Conservation (phyloP, 2,329 filamentous ascomycete species). For the Talaromyces atroroseus region DNA sequence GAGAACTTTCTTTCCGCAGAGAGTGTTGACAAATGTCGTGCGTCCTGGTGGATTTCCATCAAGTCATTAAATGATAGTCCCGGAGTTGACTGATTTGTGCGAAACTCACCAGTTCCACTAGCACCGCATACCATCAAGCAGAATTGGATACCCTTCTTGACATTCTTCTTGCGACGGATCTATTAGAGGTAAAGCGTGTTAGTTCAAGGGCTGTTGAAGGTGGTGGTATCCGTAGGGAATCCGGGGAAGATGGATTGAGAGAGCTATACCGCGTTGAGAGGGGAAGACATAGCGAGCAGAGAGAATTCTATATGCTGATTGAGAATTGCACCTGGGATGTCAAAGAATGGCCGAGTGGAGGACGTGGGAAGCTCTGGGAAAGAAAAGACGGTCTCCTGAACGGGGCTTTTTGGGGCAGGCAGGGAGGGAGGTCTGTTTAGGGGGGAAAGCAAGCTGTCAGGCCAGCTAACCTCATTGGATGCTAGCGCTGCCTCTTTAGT, state of each 20-base stretch:
- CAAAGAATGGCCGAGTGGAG: constrained; percentile 11
- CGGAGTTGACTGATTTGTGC: not conserved
- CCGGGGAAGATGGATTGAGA: constrained; percentile 17
- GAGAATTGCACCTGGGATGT: not conserved
- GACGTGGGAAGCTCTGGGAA: constrained; percentile 11
- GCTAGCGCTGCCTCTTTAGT: not conserved
- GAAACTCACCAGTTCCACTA: constrained; percentile 80
- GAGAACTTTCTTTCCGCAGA: constrained; percentile 91
- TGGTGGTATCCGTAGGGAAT: constrained; percentile 4
- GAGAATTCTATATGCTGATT: not conserved
- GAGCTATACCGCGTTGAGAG: constrained; percentile 49
- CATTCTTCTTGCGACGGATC: constrained; percentile 99
- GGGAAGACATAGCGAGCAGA: constrained; percentile 46
- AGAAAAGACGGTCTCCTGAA: constrained; percentile 17
- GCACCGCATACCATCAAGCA: constrained; percentile 99
- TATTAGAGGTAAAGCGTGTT: constrained; percentile 43
- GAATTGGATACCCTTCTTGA: constrained; percentile 99
- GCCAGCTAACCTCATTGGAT: not conserved
- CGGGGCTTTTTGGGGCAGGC: constrained; percentile 10
- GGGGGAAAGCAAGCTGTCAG: constrained; percentile 13
- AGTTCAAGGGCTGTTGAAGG: not conserved
- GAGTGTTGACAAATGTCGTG: constrained; percentile 98
- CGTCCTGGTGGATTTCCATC: constrained; percentile 55
- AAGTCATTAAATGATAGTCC: not conserved
- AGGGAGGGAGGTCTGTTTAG: constrained; percentile 13